phyloP scores from a whole-genome alignment of 768 basidiomycete genomes.

The Hemileccinum rubropunctum region DNA sequence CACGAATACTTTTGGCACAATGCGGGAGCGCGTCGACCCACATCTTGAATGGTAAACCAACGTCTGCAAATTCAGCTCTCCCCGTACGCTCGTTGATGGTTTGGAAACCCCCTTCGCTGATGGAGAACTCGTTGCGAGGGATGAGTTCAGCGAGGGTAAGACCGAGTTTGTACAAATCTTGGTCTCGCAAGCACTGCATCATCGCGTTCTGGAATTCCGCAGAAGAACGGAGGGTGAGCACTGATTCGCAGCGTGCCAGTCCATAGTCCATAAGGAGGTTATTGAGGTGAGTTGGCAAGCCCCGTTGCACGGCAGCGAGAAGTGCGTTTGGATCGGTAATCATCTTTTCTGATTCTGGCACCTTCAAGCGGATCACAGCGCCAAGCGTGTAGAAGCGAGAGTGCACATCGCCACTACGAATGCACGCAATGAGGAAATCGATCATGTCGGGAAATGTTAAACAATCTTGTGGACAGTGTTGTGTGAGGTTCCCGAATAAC shows the following conservation, averaged over 20 bases:
- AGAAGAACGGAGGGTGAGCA: slow-evolving; percentile 38
- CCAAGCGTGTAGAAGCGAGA: slow-evolving; percentile 51
- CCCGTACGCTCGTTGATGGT: slow-evolving; percentile 43
- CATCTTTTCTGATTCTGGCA: slow-evolving; percentile 41
- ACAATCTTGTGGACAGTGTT: slow-evolving; percentile 44
- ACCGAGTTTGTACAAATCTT: slow-evolving; percentile 51
- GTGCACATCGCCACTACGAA: slow-evolving; percentile 48
- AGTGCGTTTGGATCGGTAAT: slow-evolving; percentile 46
- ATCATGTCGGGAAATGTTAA: slow-evolving; percentile 42
- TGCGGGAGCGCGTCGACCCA: slow-evolving; percentile 57
- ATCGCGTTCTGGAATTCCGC: slow-evolving; percentile 51
- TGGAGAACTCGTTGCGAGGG: slow-evolving; percentile 54
- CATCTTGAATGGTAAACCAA: slow-evolving; percentile 56
- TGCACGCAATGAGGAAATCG: slow-evolving; percentile 49
- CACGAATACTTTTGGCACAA: slow-evolving; percentile 53
- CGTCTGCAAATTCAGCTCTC: slow-evolving; percentile 34
- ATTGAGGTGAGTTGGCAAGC: slow-evolving; percentile 45
- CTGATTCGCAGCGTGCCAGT: slow-evolving; percentile 43
- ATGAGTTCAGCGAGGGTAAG: slow-evolving; percentile 48
- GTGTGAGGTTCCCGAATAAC: slow-evolving; percentile 40
- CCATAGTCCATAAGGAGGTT: slow-evolving; percentile 51
- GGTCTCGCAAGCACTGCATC: slow-evolving; percentile 44
- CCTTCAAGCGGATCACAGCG: slow-evolving; percentile 48
- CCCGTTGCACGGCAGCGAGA: slow-evolving; percentile 39
- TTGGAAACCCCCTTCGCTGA: slow-evolving; percentile 52